Evolutionary conservation across 2,329 filamentous ascomycete genomes (phyloP).

Genomic region (Hypoxylon sp.): DNA sequence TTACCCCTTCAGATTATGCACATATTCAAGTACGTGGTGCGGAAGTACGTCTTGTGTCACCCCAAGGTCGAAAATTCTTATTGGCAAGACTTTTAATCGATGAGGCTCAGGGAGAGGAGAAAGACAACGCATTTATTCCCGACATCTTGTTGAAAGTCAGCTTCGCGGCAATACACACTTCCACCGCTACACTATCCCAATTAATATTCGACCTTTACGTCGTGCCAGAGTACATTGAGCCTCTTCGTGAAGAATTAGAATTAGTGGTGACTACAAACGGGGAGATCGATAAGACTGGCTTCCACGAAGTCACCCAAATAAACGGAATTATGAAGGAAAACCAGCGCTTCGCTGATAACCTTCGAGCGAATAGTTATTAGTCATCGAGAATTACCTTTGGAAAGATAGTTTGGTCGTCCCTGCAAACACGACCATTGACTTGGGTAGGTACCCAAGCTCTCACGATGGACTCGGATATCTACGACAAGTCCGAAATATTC

Average conservation of each 20-base stretch:
- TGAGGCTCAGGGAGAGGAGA: slow-evolving; percentile 34
- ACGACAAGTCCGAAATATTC: background rate
- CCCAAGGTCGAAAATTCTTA: no score
- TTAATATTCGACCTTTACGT: background rate
- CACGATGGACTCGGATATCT: no score
- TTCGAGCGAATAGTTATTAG: no score
- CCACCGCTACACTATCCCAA: background rate
- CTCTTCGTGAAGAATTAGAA: background rate
- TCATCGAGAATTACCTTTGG: no score
- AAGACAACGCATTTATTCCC: slow-evolving; percentile 27
- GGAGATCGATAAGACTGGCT: background rate
- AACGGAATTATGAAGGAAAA: slow-evolving; percentile 6
- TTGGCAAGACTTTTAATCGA: slow-evolving; percentile 44
- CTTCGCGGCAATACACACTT: slow-evolving; percentile 2
- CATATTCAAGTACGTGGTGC: no score
- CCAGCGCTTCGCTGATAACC: background rate
- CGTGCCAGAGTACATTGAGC: background rate
- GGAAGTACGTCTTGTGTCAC: no score
- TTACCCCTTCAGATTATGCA: no score
- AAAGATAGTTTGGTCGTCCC: no score
- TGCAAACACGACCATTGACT: no score
- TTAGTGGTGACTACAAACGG: background rate
- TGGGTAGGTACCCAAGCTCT: no score
- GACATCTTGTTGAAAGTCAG: slow-evolving; percentile 1
- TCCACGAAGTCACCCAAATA: background rate